A percentile compares a stretch with the other conserved stretches of the same genome.
Evolutionary conservation across 2,329 filamentous ascomycete genomes (phyloP).

Genomic region (Chrysoporthe puriensis): DNA sequence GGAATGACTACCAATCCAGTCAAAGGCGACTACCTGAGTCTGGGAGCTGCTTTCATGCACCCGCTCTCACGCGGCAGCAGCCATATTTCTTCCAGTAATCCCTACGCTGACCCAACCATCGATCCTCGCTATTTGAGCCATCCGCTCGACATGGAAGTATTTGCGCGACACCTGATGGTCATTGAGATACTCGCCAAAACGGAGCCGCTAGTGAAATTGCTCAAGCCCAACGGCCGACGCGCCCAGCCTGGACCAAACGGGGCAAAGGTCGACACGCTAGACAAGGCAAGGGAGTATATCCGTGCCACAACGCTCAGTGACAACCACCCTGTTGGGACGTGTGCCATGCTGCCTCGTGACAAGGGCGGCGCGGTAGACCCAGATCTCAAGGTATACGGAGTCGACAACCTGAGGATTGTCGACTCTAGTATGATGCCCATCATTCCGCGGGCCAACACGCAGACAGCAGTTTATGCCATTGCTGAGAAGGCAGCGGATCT

Average conservation of each 20-base stretch:
- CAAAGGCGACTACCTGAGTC: conserved; percentile 53
- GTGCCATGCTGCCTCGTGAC: conserved; percentile 10
- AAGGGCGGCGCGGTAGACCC: conserved; percentile 16
- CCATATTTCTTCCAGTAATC: conserved; percentile 53
- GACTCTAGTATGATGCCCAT: conserved; percentile 17
- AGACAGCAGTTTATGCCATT: conserved; percentile 12
- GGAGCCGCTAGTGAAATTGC: conserved; percentile 9
- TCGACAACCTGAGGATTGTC: conserved; percentile 3
- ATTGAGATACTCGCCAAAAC: conserved; percentile 34
- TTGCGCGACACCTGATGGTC: conserved; percentile 46
- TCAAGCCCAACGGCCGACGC: conserved; percentile 9
- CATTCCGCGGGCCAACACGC: conserved; percentile 13
- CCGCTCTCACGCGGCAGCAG: conserved; percentile 61
- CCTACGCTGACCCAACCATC: conserved; percentile 50
- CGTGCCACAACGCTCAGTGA: conserved; percentile 9
- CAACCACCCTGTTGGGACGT: conserved; percentile 10
- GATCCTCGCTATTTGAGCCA: conserved; percentile 59
- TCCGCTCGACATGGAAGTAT: conserved; percentile 57
- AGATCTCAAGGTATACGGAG: conserved; percentile 7
- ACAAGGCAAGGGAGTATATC: conserved; percentile 9
- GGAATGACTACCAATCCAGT: conserved; percentile 3
- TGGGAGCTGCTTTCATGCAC: conserved; percentile 61
- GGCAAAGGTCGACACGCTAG: neutral
- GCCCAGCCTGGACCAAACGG: neutral
- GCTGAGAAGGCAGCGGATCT: conserved; percentile 17